phyloP scores from a whole-genome alignment of 495 filamentous ascomycete genomes.

The Cercophora samala region DNA sequence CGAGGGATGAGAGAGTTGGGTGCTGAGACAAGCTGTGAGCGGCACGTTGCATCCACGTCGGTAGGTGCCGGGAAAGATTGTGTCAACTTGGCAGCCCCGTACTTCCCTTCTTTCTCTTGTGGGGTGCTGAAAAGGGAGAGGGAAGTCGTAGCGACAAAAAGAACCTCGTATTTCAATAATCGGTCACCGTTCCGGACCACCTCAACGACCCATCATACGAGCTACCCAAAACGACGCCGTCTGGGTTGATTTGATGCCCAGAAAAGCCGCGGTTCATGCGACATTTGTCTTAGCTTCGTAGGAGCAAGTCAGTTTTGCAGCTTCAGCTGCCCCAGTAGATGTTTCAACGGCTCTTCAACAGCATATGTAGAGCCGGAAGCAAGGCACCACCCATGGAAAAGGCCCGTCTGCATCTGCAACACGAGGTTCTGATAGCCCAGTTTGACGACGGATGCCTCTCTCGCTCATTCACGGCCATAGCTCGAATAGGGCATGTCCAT shows the following conservation, averaged over 20 bases:
- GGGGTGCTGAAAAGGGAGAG: slow-evolving; percentile 1
- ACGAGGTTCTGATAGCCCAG: background rate
- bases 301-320: too few relatives aligned
- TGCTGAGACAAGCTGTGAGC: too few relatives aligned
- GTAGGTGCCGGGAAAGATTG: background rate
- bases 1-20: background rate
- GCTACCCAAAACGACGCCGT: background rate
- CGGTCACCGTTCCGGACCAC: slow-evolving; percentile 1
- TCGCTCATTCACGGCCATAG: background rate
- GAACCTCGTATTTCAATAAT: background rate
- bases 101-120: background rate
- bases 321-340: too few relatives aligned
- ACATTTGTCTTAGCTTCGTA: too few relatives aligned
- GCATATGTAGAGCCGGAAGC: background rate
- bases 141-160: background rate
- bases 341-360: too few relatives aligned
- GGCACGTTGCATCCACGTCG: background rate
- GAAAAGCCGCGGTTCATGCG: background rate
- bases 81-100: background rate
- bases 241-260: background rate
- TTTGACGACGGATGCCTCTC: background rate
- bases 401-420: background rate
- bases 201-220: slow-evolving; percentile 4
- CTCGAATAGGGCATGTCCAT: background rate
- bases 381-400: background rate